phyloP scores from a whole-genome alignment of 148 eudicot genomes.

The Camellia granthamiana region DNA sequence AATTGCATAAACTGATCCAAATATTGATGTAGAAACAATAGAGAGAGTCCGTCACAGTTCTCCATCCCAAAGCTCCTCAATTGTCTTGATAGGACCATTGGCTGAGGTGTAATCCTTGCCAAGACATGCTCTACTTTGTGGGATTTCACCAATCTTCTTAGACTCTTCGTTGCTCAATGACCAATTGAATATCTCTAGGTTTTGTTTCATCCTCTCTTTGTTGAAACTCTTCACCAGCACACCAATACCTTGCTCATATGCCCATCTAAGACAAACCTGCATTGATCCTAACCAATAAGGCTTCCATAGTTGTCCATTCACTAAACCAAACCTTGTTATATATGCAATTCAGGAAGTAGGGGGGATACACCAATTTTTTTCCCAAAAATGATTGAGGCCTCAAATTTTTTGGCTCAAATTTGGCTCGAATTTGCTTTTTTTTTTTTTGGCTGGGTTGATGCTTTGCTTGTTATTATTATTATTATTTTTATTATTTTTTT shows the following conservation, averaged over 20 bases:
- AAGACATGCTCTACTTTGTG: conserved; percentile 35
- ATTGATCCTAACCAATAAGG: background rate
- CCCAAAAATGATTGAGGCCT: too few species aligned
- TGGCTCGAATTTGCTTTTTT: too few species aligned
- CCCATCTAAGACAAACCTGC: conserved; percentile 54
- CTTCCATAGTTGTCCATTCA: too few species aligned
- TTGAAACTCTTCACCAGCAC: conserved; percentile 52
- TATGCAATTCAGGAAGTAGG: too few species aligned
- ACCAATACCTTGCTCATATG: conserved; percentile 44
- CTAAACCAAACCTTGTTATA: too few species aligned
- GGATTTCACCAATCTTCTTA: conserved; percentile 32
- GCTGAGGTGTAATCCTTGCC: conserved; percentile 42
- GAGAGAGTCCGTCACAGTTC: conserved; percentile 13
- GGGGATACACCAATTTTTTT: too few species aligned
- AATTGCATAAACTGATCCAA: too few species aligned
- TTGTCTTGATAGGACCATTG: conserved; percentile 39
- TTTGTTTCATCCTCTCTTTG: conserved; percentile 53
- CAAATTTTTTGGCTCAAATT: too few species aligned
- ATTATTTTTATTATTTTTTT: too few species aligned
- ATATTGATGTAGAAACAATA: too few species aligned
- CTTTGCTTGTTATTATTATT: too few species aligned
- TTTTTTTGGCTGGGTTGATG: too few species aligned
- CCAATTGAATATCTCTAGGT: conserved; percentile 41
- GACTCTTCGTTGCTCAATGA: conserved; percentile 35
- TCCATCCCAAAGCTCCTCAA: conserved; percentile 54